Conservation (phyloP, 108 stramenopile genomes). For the Aurantiochytrium sp. region DNA sequence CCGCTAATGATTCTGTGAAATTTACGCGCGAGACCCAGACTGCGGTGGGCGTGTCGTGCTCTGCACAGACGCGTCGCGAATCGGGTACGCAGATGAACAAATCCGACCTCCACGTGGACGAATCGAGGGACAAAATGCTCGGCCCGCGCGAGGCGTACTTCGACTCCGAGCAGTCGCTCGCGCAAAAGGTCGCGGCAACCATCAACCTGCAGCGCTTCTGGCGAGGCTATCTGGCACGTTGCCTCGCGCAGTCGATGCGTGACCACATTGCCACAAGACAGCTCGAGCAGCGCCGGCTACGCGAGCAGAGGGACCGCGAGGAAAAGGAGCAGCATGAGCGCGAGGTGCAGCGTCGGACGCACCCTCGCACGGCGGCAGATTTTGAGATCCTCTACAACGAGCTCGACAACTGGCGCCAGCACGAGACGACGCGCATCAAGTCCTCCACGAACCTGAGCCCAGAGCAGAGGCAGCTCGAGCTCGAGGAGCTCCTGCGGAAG, state of each 20-base stretch:
- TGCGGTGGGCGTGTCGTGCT: slow-evolving; percentile 27
- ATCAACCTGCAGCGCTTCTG: slow-evolving; percentile 55
- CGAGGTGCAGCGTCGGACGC: slow-evolving; percentile 52
- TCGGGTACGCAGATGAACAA: slow-evolving; percentile 57
- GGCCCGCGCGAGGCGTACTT: slow-evolving; percentile 46
- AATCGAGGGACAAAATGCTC: slow-evolving; percentile 15
- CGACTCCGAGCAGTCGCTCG: slow-evolving; percentile 51
- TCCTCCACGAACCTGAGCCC: neutral
- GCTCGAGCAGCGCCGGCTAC: slow-evolving; percentile 23
- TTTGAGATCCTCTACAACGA: slow-evolving; percentile 59
- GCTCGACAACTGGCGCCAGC: slow-evolving; percentile 55
- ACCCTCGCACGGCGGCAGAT: slow-evolving; percentile 49
- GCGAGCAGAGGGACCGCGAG: neutral
- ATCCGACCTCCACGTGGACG: slow-evolving; percentile 50
- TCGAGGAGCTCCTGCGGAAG: slow-evolving; percentile 51
- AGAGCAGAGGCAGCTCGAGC: neutral
- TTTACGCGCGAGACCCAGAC: slow-evolving; percentile 61
- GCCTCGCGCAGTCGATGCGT: slow-evolving; percentile 35
- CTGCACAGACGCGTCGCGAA: slow-evolving; percentile 50
- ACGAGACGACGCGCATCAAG: slow-evolving; percentile 43
- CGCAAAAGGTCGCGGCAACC: slow-evolving; percentile 30
- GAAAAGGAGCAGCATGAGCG: neutral
- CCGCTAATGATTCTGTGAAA: neutral
- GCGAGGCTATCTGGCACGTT: slow-evolving; percentile 55
- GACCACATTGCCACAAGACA: slow-evolving; percentile 33